Evolutionary conservation across 345 rosid genomes (phyloP), one percentile per base, ranked within the genome.

Genomic region (Moringa oleifera): DNA sequence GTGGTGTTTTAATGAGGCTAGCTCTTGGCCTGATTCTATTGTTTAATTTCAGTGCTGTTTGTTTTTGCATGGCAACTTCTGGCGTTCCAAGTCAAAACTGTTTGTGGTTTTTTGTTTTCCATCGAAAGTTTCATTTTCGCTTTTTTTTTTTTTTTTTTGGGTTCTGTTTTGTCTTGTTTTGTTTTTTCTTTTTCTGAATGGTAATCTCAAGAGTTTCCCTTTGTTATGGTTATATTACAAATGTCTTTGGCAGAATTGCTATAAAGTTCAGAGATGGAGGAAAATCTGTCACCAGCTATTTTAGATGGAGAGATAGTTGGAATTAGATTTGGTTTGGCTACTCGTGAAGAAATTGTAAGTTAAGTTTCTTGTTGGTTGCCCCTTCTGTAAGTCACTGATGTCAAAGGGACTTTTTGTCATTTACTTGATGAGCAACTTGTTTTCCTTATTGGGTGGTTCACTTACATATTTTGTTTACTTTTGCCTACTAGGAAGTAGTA

Each of bases 311-410:
- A 93, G 70, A 73, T 93, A 57, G 67, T 79, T 20, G 90, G 92
- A 24, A 83, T 90, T 59, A 64, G 47, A 67, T 94, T 94, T 73
- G 85, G 78, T 59, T 81, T 94, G 79, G 89, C 95, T 0, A 71
- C 77, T 73, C 79, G 73, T 31, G 72, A 70, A 57, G 91, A 94
- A 73, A 90, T 94, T 18, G 97, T 88, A 61, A 86, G 99, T 78
- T 49, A 53, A 64, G 59, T 33, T 62, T 74, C 20, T 53, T 20
- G 53, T 61, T 58, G 16, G 24, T 49, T 55, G 47, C 12, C 17
- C 15, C 49, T 58, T 65, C 24, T 23, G 16, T 37, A 33, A 22
- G 36, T 20, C 45, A 9, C 47, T 53, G 18, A n/a, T 52, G 53
- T 63, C 16, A 4, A 8, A 59, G 21, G 19, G 13, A 23, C 59